Evolutionary conservation across 78 protist genomes (phyloP).

Genomic region (Monocercomonoides exilis): DNA sequence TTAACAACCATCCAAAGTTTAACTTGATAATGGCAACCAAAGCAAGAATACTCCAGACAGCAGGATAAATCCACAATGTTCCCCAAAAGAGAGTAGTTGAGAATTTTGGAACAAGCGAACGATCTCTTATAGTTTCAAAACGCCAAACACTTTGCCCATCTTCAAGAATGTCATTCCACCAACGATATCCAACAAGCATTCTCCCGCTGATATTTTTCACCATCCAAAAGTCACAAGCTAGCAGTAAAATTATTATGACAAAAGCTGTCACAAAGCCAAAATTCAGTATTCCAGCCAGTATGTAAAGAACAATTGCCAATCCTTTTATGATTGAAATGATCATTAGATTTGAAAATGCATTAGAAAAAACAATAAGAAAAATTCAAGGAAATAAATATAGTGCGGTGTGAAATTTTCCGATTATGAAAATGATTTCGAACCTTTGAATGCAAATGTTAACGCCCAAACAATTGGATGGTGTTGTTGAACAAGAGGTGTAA

Average conservation of each 20-base stretch:
- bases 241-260: constrained; percentile 33
- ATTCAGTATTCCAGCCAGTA: not conserved
- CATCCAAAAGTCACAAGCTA: constrained; percentile 69
- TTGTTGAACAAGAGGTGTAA: too few species aligned
- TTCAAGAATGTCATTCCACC: constrained; percentile 70
- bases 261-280: not conserved
- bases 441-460: too few species aligned
- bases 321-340: too few species aligned
- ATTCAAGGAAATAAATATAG: too few species aligned
- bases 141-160: constrained; percentile 69
- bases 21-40: constrained; percentile 9
- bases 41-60: constrained; percentile 38
- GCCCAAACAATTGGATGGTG: too few species aligned
- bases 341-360: too few species aligned
- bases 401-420: too few species aligned
- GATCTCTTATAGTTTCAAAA: constrained; percentile 52
- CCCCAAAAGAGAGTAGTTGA: constrained; percentile 58
- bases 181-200: constrained; percentile 67
- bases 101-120: not conserved
- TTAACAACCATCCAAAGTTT: constrained; percentile 30
- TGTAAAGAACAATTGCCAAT: not conserved
- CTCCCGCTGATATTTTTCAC: constrained; percentile 73
- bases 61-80: constrained; percentile 25
- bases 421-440: too few species aligned
- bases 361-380: too few species aligned